These are phyloP conservation scores for Chrysoporthe austroafricana DNA, from an alignment of 2,329 filamentous ascomycete genomes.

Conservation along the genomic window DNA sequence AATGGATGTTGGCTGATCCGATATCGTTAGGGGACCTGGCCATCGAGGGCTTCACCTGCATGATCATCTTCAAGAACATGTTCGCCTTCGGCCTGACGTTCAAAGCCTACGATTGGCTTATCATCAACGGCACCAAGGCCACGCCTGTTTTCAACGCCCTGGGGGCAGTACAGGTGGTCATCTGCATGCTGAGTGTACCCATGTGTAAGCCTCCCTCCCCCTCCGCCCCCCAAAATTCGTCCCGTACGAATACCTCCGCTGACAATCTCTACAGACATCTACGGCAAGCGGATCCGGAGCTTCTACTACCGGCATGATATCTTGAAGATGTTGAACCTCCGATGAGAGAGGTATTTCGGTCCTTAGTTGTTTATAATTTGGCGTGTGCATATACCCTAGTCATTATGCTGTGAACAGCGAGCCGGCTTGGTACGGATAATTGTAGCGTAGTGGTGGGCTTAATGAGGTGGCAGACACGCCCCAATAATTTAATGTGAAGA, in stretches of 20 bases:
- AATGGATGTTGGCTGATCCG: constrained; percentile 23
- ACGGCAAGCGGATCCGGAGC: constrained; percentile 75
- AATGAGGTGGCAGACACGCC: background rate
- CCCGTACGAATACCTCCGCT: background rate
- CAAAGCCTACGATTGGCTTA: constrained; percentile 83
- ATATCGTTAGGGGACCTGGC: constrained; percentile 67
- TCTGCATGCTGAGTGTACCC: constrained; percentile 76
- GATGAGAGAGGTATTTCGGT: constrained; percentile 19
- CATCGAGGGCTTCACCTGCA: constrained; percentile 86
- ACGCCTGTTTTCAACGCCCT: constrained; percentile 67
- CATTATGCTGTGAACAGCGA: background rate
- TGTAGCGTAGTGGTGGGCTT: no score
- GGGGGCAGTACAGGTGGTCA: constrained; percentile 74
- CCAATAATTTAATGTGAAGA: background rate
- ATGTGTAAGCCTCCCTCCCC: constrained; percentile 67
- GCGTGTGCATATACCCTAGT: background rate
- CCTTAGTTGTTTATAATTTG: background rate
- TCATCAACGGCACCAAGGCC: constrained; percentile 61
- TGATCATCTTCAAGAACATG: constrained; percentile 93
- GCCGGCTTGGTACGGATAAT: background rate
- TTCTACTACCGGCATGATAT: constrained; percentile 79
- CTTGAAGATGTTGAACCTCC: constrained; percentile 52
- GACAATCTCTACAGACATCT: constrained; percentile 61
- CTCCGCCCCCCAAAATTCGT: background rate
- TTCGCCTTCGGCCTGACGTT: constrained; percentile 88